Evolutionary conservation across 1,139 yeast genomes (phyloP), one percentile per base, ranked within the genome.

Genomic region (Taiozyma sp.): DNA sequence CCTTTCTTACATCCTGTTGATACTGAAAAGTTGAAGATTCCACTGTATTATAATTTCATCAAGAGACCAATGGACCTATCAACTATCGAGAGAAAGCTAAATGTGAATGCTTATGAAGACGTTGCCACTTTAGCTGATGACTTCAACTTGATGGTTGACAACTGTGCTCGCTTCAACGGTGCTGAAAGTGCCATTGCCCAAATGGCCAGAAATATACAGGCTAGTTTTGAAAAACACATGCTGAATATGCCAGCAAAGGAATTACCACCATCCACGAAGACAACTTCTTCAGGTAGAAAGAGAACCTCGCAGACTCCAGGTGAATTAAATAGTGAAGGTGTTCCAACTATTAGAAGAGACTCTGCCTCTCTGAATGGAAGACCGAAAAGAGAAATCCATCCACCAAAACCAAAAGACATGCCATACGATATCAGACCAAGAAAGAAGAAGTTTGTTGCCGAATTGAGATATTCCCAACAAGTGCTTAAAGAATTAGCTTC

Each of bases 311-410:
- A 23, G 1, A 57, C 65, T 2, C 61, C 66, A 4, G 61, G 65
- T 24, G 75, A 73, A 29, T 60, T 69, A 43, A 70, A 70, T 44
- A 68, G 74, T 4, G 71, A 79, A 40, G 82, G 82, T 12, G 72
- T 78, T 29, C 84, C 81, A 42, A 74, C 67, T 54, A 79, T 79
- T 56, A 78, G 96, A 64, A 78, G 96, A 52, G 90, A 82, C 48
- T 73, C 81, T 7, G 76, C 76, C 3, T 79, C 74, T 46, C 76
- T 72, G 13, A 53, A 53, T 53, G 79, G 78, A 39, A 79, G 99
- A 59, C 98, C 99, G 44, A 92, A 92, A 71, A 82, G 99, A 60
- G 96, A 91, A 62, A 90, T 93, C 48, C 97, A 92, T 65, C 99
- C 99, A 4, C 99, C 99, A 50, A 87, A 88, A 64, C 88, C 97